These are phyloP conservation scores for Lipomyces oligophaga DNA, from an alignment of 805 yeast species.

Conservation along the genomic window DNA sequence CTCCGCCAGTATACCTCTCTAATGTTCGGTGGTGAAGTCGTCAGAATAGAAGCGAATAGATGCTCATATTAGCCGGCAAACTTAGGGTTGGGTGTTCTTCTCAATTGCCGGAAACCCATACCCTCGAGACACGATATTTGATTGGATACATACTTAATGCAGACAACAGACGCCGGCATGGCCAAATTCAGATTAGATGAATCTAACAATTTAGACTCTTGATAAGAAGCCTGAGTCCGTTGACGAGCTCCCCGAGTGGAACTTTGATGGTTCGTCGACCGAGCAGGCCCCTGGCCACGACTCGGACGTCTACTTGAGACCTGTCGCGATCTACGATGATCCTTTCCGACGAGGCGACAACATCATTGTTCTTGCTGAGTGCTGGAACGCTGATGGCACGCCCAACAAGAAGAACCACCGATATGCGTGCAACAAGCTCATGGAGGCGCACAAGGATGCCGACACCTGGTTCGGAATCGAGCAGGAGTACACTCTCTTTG, in stretches of 20 bases:
- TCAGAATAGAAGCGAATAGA: too few species aligned
- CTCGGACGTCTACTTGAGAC: conserved; percentile 92
- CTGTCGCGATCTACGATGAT: conserved; percentile 92
- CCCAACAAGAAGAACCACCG: conserved; percentile 99
- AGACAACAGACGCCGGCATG: too few species aligned
- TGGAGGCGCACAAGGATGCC: conserved; percentile 84
- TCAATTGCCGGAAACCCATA: too few species aligned
- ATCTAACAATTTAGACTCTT: conserved; percentile 65
- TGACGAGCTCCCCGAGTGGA: conserved; percentile 97
- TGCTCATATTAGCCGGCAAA: too few species aligned
- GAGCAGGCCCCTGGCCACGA: conserved; percentile 98
- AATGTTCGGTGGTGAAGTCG: too few species aligned
- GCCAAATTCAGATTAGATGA: too few species aligned
- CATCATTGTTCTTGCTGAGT: conserved; percentile 89
- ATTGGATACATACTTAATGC: too few species aligned
- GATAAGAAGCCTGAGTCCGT: conserved; percentile 60
- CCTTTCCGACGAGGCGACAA: conserved; percentile 98
- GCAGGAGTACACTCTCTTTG: conserved; percentile 97
- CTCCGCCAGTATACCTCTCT: too few species aligned
- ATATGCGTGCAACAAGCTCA: conserved; percentile 91
- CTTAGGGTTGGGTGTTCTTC: too few species aligned
- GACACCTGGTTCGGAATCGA: conserved; percentile 97
- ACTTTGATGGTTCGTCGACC: conserved; percentile 98
- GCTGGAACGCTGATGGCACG: conserved; percentile 98
- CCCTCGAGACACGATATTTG: too few species aligned